Evolutionary conservation across 192 early-diverging fungal species (phyloP), one percentile per base, ranked within the genome.

Genomic region (Coemansia sp.): DNA sequence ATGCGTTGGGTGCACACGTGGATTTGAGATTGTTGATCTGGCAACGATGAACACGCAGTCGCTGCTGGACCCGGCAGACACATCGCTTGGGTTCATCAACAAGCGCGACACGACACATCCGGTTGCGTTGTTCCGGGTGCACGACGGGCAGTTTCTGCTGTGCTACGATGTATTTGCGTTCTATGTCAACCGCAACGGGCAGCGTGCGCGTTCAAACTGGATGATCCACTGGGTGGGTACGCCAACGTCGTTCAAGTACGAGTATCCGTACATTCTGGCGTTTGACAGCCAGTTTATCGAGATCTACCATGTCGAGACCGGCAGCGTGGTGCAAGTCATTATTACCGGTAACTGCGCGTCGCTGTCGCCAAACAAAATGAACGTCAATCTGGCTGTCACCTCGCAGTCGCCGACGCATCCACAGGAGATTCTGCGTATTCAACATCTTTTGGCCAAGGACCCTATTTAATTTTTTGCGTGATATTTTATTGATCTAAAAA

Each of bases 141-240:
- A 83, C 3, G 80, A 89, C 35, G 89, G 90, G 6, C 84, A 91
- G 65, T 93, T 94, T 70, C 65, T 98, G 37, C 83, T 98, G 23
- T 96, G 94, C 73, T 98, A 98, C 74, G 91, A 94, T 82, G 94
- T 94, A 75, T 89, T 94, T 74, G 92, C 89, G 3, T 97, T 98
- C 66, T 97, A 89, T 69, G 90, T 98, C 43, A 91, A 97, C 75
- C 89, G 90, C 64, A 86, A 88, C 65, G 96, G 96, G 49, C 82
- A 88, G 52, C 77, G 92, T 25, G 76, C 90, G 27, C 73, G 90
- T 26, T 69, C 80, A 6, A 87, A 93, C 62, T 92, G 88, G 89
- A 82, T 92, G 51, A 89, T 98, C 45, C 74, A 91, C 50, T 98
- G 94, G 95, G 87, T 88, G 31, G 96, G 96, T 2, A 68, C 82